Evolutionary conservation across 257 asterid species (phyloP), one percentile per base, ranked within the genome.

Genomic region (Solanum rostratum): DNA sequence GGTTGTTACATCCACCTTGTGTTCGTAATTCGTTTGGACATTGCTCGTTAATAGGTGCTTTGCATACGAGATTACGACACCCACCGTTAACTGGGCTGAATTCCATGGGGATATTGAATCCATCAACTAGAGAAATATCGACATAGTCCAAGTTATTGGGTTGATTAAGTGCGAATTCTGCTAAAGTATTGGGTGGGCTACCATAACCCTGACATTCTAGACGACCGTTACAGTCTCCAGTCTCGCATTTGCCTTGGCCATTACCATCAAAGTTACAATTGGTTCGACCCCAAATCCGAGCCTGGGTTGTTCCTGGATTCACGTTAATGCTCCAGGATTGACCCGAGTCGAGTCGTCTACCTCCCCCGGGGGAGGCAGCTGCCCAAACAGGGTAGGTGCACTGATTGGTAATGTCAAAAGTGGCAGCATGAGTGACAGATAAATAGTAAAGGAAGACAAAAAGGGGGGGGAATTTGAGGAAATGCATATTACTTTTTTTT

Each of bases 1-100:
- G 92, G 29, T 91, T 88, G 73, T 90, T 89, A 63, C 94, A 91
- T 1, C 93, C 91, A 0, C 91, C 91, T 0, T 79, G 89, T 27
- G 89, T 84, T 30, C 74, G 74, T 3, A 91, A 88, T 84, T 90
- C 50, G 27, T 7, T 59, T 3, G 93, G 94, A 57, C 94, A 90
- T 71, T 91, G 84, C 0, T 83, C 86, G 66, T 84, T 82, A 74
- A 91, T 89, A 13, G 83, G 86, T 27, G 85, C 93, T 0, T 85
- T 53, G 88, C 95, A 92, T 53, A 80, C 13, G 15, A 91, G 83
- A 43, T 80, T 66, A 0, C 83, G 54, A 49, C 90, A 88, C 0
- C 14, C 83, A 0, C 85, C 76, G 5, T 85, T 39, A 6, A 83
- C 49, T 16, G 88, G 88, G 37, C 84, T 62, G 18, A 88, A 86